Evolutionary conservation across 805 yeast genomes (phyloP).

Genomic region (Alloascoidea africana): DNA sequence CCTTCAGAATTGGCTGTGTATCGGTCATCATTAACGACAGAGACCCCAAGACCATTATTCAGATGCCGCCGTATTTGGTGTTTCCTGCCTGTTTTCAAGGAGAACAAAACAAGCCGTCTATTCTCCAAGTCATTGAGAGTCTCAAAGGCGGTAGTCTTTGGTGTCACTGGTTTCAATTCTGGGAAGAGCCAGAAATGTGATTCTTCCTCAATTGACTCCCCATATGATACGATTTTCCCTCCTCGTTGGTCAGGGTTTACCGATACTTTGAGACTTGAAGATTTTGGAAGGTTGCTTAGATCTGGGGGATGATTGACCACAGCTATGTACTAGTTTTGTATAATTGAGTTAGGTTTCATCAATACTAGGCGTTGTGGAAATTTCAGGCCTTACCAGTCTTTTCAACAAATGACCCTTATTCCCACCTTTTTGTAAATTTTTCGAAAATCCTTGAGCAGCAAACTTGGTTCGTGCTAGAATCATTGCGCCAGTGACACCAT

Average conservation of each 20-base stretch:
- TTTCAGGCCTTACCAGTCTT: not conserved
- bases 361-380: not conserved
- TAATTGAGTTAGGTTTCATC: not conserved
- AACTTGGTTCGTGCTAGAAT: not conserved
- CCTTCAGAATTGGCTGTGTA: not conserved
- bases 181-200: not conserved
- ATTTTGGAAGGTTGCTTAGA: not conserved
- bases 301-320: not conserved
- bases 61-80: not conserved
- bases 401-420: not conserved
- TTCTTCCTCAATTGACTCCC: not conserved
- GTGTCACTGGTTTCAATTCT: not conserved
- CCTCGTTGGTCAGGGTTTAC: too few relatives aligned
- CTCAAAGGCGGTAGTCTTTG: not conserved
- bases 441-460: not conserved
- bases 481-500: not conserved
- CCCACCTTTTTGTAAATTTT: not conserved
- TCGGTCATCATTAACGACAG: not conserved
- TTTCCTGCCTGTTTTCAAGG: not conserved
- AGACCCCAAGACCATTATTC: not conserved
- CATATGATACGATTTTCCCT: too few relatives aligned
- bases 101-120: not conserved
- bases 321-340: too few relatives aligned
- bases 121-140: not conserved
- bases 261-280: too few relatives aligned